Conservation (phyloP, 192 early-diverging fungal species). For the Coemansia sp. region DNA sequence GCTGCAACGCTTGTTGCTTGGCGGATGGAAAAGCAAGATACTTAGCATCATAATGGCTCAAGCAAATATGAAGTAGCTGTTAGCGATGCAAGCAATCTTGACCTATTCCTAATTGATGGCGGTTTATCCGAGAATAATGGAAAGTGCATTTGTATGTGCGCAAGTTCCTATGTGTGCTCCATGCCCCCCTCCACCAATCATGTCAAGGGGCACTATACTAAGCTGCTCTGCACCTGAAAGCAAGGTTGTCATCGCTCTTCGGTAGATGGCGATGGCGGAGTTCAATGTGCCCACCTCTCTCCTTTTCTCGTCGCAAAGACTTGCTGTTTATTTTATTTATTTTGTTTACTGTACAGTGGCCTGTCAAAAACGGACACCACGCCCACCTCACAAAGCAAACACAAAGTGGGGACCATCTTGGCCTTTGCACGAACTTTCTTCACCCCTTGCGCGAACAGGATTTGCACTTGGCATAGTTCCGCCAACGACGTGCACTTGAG, state of each 20-base stretch:
- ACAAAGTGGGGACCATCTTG: constrained; percentile 3
- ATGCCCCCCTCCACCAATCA: not conserved
- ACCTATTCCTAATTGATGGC: not conserved
- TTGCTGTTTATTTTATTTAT: not conserved
- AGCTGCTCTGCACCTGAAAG: not conserved
- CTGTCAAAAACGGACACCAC: not conserved
- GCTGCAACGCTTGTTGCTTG: not conserved
- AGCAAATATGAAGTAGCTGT: not conserved
- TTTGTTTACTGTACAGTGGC: not conserved
- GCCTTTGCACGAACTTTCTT: constrained; percentile 3
- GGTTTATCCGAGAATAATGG: not conserved
- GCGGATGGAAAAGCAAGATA: not conserved
- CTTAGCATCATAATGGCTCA: not conserved
- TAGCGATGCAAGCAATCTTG: not conserved
- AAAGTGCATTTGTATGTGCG: not conserved
- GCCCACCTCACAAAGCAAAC: not conserved
- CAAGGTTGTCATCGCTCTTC: not conserved
- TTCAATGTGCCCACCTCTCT: not conserved
- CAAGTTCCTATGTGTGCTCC: not conserved
- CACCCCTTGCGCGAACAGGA: not conserved
- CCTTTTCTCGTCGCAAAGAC: not conserved
- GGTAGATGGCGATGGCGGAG: not conserved
- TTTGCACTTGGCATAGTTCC: not conserved
- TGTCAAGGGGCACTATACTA: not conserved
- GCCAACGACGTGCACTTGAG: not conserved